Evolutionary conservation across 2,329 filamentous ascomycete species (phyloP).

Genomic region (Cercospora sojina): DNA sequence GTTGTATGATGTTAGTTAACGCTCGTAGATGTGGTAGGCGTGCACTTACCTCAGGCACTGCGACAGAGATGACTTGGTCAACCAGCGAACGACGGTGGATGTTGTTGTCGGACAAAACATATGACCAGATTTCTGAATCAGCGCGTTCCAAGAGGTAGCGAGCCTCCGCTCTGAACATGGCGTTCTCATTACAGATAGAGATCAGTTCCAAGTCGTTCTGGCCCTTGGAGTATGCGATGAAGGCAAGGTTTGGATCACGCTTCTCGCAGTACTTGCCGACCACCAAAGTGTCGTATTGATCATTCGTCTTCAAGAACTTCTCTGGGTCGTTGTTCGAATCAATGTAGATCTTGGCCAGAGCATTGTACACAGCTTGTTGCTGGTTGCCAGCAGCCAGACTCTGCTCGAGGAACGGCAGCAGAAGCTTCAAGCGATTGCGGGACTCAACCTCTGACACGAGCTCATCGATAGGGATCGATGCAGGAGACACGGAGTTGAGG

Average conservation of each 20-base stretch:
- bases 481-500: conserved; percentile 76
- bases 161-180: conserved; percentile 99
- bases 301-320: conserved; percentile 95
- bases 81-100: conserved; percentile 89
- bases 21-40: neutral
- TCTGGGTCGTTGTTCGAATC: conserved; percentile 98
- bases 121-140: conserved; percentile 87
- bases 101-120: conserved; percentile 94
- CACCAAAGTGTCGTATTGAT: conserved; percentile 86
- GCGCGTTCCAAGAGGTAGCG: conserved; percentile 90
- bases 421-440: conserved; percentile 90
- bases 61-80: conserved; percentile 93
- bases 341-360: conserved; percentile 98
- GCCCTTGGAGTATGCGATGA: conserved; percentile 92
- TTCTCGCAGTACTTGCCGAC: conserved; percentile 99
- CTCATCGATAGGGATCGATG: conserved; percentile 88
- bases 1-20: conserved; percentile 50
- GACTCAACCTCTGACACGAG: conserved; percentile 93
- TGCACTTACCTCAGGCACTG: conserved; percentile 54
- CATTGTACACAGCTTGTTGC: conserved; percentile 95
- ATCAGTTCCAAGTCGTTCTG: conserved; percentile 97
- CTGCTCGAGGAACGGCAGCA: conserved; percentile 92
- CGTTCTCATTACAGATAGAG: conserved; percentile 97
- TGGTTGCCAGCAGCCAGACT: conserved; percentile 87
- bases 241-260: conserved; percentile 91